Evolutionary conservation across 345 rosid species (phyloP), one percentile per base, ranked within the genome.

Genomic region (Clarkia xantiana): DNA sequence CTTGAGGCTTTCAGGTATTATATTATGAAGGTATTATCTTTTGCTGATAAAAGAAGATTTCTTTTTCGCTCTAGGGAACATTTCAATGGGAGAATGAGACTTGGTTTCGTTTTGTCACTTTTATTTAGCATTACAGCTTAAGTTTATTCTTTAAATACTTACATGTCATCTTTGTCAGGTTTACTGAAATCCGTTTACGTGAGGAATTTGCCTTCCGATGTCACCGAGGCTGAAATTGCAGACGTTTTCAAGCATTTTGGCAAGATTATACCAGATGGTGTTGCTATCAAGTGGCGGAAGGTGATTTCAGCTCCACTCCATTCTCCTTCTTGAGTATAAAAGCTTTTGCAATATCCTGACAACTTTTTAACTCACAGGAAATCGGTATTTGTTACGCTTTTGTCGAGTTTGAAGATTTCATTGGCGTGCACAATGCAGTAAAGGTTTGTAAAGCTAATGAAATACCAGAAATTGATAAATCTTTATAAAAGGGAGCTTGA

Each of bases 361-460:
- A 38, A 65, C 53, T 18, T 67, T 57, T 50, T 58, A 15, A 34
- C 56, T 44, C 29, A 14, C 67, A 71, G 98, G 98, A 91, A 71
- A 59, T 79, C 54, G 98, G 96, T 29, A 84, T 84, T 43, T 91
- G 95, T 75, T 91, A 84, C 62, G 98, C 98, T 11, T 91, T 86
- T 62, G 96, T 91, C 19, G 98, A 91, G 76, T 91, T 76, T 57
- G 98, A 86, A 77, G 98, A 91, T 70, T 70, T 84, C 48, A 11
- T 56, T 36, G 71, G 85, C 36, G 98, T 86, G 52, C 94, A 84
- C 56, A 86, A 86, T 69, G 96, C 96, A 58, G 72, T 91, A 54
- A 76, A 80, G 96, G 98, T 91, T 53, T 58, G 40, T 45, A 39
- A 65, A 48, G 11, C 42, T 29, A 20, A 34, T n/a, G 3, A 3